These are phyloP conservation scores for Podospora conica DNA, from an alignment of 495 filamentous ascomycete genomes.

Conservation along the genomic window DNA sequence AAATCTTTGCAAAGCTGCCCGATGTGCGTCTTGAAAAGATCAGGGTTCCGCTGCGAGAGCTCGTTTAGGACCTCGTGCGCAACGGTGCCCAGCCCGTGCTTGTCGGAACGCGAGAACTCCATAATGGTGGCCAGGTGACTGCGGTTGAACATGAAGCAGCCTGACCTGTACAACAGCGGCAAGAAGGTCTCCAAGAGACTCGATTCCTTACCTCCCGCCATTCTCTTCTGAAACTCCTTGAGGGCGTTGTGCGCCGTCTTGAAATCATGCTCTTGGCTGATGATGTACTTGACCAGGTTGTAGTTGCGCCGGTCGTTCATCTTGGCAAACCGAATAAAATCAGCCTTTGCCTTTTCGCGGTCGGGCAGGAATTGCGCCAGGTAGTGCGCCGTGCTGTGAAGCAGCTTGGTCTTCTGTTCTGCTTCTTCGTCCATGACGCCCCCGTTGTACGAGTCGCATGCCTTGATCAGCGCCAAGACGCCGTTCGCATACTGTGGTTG, in stretches of 20 bases:
- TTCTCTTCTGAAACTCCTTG: constrained; percentile 78
- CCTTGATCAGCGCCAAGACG: constrained; percentile 63
- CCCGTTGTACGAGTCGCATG: constrained; percentile 83
- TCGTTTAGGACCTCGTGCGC: constrained; percentile 91
- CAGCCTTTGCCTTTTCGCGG: constrained; percentile 53
- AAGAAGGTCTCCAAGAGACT: constrained; percentile 70
- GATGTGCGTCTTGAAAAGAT: constrained; percentile 85
- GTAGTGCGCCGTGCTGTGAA: constrained; percentile 61
- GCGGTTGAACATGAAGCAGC: constrained; percentile 82
- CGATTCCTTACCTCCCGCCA: constrained; percentile 49
- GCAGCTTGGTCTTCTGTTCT: constrained; percentile 58
- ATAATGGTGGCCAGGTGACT: constrained; percentile 90
- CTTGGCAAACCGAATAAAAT: constrained; percentile 88
- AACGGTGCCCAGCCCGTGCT: constrained; percentile 64
- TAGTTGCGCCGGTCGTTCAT: constrained; percentile 86
- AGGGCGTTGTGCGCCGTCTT: constrained; percentile 82
- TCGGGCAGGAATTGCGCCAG: constrained; percentile 73
- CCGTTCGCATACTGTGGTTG: constrained; percentile 64
- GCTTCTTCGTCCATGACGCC: constrained; percentile 72
- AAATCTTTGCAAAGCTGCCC: constrained; percentile 86
- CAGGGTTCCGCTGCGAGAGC: constrained; percentile 81
- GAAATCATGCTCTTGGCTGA: constrained; percentile 84
- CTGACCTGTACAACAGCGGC: constrained; percentile 77
- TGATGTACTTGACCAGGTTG: constrained; percentile 78
- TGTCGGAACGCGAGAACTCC: constrained; percentile 74